A percentile compares a stretch with the other conserved stretches of the same genome.
Evolutionary conservation across 441 rosid species (phyloP).

Genomic region (Pelargonium fulgidum): DNA sequence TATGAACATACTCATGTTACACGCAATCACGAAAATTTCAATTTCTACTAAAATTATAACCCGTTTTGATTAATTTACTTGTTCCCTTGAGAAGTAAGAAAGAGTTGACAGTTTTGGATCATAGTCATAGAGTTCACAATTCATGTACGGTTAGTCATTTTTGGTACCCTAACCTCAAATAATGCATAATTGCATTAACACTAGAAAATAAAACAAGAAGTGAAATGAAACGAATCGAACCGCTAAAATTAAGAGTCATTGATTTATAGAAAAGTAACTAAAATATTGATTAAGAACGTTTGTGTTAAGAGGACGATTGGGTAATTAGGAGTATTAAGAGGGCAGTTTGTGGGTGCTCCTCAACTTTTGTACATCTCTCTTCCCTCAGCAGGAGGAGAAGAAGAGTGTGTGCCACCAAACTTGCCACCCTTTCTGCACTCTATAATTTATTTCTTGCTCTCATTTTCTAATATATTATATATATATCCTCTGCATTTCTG

Average conservation of each 20-base stretch:
- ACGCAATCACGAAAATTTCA: no score
- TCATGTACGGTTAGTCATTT: no score
- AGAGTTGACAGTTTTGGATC: no score
- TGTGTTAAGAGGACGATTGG: slow-evolving; percentile 14
- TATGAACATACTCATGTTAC: no score
- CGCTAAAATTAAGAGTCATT: background rate
- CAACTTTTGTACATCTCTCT: slow-evolving; percentile 6
- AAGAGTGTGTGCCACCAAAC: slow-evolving; percentile 6
- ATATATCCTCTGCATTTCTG: slow-evolving; percentile 6
- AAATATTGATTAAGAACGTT: slow-evolving; percentile 3
- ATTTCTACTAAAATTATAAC: no score
- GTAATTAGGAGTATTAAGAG: slow-evolving; percentile 22
- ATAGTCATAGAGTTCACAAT: no score
- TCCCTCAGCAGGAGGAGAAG: slow-evolving; percentile 22
- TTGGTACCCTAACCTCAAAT: no score
- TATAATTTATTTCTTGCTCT: background rate
- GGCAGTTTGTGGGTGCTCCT: slow-evolving; percentile 22
- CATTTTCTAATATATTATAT: background rate
- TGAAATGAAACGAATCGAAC: background rate
- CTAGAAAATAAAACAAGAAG: background rate
- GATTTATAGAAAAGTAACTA: background rate
- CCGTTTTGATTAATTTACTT: no score
- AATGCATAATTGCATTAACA: no score
- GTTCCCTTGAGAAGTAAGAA: no score
- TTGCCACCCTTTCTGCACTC: background rate